Conservation (phyloP, 495 filamentous ascomycete genomes). For the Penicillium argentinense region DNA sequence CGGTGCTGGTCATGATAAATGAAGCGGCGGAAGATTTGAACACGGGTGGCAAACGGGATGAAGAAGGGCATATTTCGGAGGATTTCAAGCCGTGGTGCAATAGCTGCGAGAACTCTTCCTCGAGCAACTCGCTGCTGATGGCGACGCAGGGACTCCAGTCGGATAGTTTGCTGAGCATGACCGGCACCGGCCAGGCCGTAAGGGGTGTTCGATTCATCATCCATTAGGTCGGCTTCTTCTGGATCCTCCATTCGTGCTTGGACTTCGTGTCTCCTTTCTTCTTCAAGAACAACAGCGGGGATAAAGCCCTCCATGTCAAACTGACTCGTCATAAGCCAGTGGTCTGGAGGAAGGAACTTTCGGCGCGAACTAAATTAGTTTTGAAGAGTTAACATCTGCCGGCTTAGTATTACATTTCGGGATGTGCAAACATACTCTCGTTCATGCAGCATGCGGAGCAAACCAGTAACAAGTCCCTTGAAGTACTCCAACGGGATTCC, state of each 20-base stretch:
- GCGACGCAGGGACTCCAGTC: conserved; percentile 53
- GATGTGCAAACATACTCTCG: conserved; percentile 60
- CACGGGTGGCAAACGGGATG: conserved; percentile 87
- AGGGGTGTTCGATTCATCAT: conserved; percentile 29
- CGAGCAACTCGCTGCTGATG: conserved; percentile 64
- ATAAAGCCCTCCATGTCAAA: conserved; percentile 95
- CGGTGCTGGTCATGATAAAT: conserved; percentile 77
- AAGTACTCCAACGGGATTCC: conserved; percentile 79
- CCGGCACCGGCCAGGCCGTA: conserved; percentile 51
- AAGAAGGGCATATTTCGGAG: conserved; percentile 96
- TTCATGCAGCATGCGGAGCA: conserved; percentile 87
- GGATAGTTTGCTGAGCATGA: conserved; percentile 51
- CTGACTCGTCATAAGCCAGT: conserved; percentile 92
- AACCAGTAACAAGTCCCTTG: conserved; percentile 75
- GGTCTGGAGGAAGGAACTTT: conserved; percentile 73
- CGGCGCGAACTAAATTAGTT: conserved; percentile 62
- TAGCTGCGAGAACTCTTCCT: conserved; percentile 66
- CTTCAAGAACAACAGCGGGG: conserved; percentile 79
- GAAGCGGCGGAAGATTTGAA: conserved; percentile 93
- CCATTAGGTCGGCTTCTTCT: conserved; percentile 35
- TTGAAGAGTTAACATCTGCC: conserved; percentile 5
- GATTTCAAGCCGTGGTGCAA: conserved; percentile 85
- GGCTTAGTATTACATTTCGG: not conserved
- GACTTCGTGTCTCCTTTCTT: conserved; percentile 72
- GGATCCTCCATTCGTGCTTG: conserved; percentile 57